These are phyloP conservation scores for Stellera chamaejasme DNA, from an alignment of 345 rosid species.

Conservation along the genomic window DNA sequence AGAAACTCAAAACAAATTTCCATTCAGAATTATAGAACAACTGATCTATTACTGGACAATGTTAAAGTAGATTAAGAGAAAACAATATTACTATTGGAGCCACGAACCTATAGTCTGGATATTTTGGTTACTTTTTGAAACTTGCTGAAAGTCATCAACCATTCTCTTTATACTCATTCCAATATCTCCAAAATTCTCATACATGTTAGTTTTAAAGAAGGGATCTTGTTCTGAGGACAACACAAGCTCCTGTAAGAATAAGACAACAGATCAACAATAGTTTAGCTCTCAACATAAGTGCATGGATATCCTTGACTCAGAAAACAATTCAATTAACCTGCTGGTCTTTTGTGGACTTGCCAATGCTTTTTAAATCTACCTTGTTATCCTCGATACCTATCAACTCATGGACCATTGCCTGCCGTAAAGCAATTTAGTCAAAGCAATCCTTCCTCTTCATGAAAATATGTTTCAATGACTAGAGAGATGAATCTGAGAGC, in stretches of 20 bases:
- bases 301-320: conserved; percentile 1
- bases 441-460: conserved; percentile 16
- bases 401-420: conserved; percentile 98
- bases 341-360: conserved; percentile 72
- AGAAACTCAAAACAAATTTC: conserved; percentile 19
- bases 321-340: conserved; percentile 41
- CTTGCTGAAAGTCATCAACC: conserved; percentile 99
- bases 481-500: conserved; percentile 12
- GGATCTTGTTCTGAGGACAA: conserved; percentile 92
- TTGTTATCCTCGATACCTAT: conserved; percentile 90
- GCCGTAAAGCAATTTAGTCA: conserved; percentile 15
- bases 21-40: no score
- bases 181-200: conserved; percentile 96
- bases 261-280: conserved; percentile 9
- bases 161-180: conserved; percentile 93
- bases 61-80: not conserved
- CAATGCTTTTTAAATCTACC: conserved; percentile 70
- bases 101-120: conserved; percentile 87
- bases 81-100: conserved; percentile 3
- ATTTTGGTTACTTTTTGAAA: conserved; percentile 91
- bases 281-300: not conserved
- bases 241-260: conserved; percentile 68
- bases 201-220: conserved; percentile 84
- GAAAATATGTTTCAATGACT: conserved; percentile 4
- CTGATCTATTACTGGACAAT: no score